Percentiles rank a stretch among this genome's conserved stretches.
Evolutionary conservation across 73 alveolate genomes (phyloP).

Genomic region (Stentor roeselii): DNA sequence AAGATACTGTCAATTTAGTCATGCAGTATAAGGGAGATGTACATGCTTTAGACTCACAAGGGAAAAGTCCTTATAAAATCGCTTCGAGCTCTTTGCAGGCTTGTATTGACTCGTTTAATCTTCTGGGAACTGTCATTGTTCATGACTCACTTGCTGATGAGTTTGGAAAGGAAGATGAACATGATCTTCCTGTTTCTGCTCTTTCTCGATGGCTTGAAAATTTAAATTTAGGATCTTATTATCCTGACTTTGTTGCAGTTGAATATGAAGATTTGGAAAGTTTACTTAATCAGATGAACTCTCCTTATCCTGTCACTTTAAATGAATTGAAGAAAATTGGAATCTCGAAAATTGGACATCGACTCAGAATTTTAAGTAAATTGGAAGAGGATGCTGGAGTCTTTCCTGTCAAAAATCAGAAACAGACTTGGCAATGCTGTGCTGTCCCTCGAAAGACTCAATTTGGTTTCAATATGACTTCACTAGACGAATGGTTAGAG

Average conservation of each 20-base stretch:
- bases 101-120: not conserved
- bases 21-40: conserved; percentile 9
- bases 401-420: not conserved
- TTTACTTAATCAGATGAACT: not conserved
- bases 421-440: not conserved
- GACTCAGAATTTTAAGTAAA: not conserved
- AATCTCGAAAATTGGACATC: not conserved
- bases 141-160: not conserved
- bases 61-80: not conserved
- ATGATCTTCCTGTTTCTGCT: not conserved
- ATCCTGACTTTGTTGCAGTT: not conserved
- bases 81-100: not conserved
- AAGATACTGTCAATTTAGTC: not conserved
- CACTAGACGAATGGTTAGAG: not conserved
- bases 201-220: not conserved
- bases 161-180: not conserved
- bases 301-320: not conserved
- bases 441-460: not conserved
- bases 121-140: not conserved
- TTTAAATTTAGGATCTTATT: not conserved
- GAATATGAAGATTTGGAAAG: conserved; percentile 13
- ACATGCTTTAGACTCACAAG: conserved; percentile 17
- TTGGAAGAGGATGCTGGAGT: conserved; percentile 5
- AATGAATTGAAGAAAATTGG: not conserved
- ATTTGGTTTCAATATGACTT: not conserved